Conservation (phyloP, 2,329 filamentous ascomycete species). For the Colletotrichum sp. region DNA sequence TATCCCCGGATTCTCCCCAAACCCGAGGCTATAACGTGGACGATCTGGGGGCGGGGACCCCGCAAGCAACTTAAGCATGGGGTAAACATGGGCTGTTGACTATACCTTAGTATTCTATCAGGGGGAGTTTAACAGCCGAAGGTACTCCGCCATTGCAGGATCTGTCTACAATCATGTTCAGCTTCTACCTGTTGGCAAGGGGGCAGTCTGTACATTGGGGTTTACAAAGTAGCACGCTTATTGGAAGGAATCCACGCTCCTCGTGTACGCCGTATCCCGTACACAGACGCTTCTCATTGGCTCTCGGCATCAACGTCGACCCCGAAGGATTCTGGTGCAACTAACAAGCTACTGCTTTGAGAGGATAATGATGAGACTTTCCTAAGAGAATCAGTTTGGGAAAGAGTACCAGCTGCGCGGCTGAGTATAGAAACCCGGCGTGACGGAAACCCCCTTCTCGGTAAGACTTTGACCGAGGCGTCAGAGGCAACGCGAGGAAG, state of each 20-base stretch:
- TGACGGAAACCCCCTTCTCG: no score
- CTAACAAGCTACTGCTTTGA: background rate
- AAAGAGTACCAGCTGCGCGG: background rate
- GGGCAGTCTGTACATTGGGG: background rate
- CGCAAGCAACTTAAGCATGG: background rate
- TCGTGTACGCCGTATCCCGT: background rate
- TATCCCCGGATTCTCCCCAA: background rate
- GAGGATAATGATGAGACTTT: background rate
- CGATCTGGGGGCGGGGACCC: background rate
- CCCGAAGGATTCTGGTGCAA: no score
- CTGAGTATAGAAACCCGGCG: no score
- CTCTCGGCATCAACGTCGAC: background rate
- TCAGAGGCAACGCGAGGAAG: no score
- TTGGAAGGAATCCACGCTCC: background rate
- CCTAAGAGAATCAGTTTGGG: background rate
- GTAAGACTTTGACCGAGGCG: background rate
- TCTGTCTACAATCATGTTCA: no score
- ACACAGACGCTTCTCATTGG: background rate
- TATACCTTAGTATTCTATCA: no score
- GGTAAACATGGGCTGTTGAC: background rate
- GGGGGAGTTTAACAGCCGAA: no score
- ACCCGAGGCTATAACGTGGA: background rate
- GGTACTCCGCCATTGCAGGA: fast-evolving
- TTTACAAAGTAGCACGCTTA: background rate
- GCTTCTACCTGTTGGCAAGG: background rate